Base-by-base conservation (phyloP, 139 green algal species). In the Spirogloea muscicola region DNA sequence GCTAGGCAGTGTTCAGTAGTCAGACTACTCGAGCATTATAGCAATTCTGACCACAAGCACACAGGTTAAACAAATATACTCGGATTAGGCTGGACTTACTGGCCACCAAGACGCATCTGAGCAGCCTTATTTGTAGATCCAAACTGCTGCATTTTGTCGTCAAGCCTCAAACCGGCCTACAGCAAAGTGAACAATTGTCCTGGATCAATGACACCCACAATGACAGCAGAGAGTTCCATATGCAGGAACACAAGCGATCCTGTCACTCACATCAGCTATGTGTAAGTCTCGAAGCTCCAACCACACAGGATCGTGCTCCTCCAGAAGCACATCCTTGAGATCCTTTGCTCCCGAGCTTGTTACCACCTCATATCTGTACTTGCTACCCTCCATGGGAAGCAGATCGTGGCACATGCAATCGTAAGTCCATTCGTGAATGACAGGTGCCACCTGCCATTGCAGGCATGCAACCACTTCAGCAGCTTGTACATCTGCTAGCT, bases 381-480 rank as follows among this genome's bases (percentile, higher is more conserved):
- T 65, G 49, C 76, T 81, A 5, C 34, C 42, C 9, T 68, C 55
- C 2, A 68, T 80, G 10, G 95, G 58, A 49, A 97, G 78, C 48
- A 98, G 77, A 84, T 98, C 94, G 70, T 93, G 90, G 44, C 86
- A 85, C 84, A 98, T 92, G 5, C 91, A 85, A 81, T 96, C 94
- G 66, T 98, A 98, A 2, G 88, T 96, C 88, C 89, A 98, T 82
- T 98, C 94, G 78, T 98, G 94, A 41, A 98, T 96, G 58, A 98
- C 72, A 0, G 94, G 94, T 5, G 93, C 92, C 38, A 98, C 88
- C 2, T 91, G 81, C 63, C n/a, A n/a, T n/a, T n/a, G n/a, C n/a
- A n/a, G n/a, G n/a, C n/a, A n/a, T n/a, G n/a, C n/a, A n/a, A n/a
- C n/a, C n/a, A n/a, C n/a, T n/a, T n/a, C n/a, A n/a, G n/a, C n/a